These are phyloP conservation scores for Sordariomycetes sp. DNA, from an alignment of 2,329 filamentous ascomycete species.

Conservation along the genomic window DNA sequence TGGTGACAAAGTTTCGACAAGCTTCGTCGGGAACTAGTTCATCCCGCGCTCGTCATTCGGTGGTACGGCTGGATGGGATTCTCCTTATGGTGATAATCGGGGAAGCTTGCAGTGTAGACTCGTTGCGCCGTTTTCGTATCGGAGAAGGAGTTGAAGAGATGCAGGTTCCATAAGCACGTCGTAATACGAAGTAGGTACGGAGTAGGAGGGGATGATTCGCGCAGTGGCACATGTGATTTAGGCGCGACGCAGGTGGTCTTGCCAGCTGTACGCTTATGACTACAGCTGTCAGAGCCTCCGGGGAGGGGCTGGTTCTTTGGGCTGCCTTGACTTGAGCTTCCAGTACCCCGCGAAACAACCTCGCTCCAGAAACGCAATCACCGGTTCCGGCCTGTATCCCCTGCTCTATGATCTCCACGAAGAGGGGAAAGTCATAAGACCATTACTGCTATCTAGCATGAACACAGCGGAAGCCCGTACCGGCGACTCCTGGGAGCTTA, in stretches of 20 bases:
- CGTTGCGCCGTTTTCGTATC: neutral
- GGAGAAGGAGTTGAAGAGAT: neutral
- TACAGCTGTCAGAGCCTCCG: no score
- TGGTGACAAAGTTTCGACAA: neutral
- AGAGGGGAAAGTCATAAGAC: no score
- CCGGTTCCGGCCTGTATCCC: no score
- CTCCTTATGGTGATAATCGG: no score
- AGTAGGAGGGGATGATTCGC: neutral
- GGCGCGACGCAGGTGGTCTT: no score
- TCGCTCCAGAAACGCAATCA: no score
- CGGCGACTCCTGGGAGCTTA: conserved; percentile 19
- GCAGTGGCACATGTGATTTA: neutral
- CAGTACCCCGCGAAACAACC: no score
- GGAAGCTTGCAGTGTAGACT: no score
- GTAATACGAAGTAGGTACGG: neutral
- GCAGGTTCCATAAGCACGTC: neutral
- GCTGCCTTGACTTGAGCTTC: no score
- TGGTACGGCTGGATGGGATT: neutral
- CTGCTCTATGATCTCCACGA: no score
- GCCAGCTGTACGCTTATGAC: no score
- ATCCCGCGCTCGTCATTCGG: neutral
- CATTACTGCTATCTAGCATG: neutral
- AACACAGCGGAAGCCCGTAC: conserved; percentile 7
- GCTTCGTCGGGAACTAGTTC: neutral
- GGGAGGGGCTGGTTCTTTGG: no score